phyloP scores from a whole-genome alignment of 179 eudicot species.

The Patellifolia procumbens region DNA sequence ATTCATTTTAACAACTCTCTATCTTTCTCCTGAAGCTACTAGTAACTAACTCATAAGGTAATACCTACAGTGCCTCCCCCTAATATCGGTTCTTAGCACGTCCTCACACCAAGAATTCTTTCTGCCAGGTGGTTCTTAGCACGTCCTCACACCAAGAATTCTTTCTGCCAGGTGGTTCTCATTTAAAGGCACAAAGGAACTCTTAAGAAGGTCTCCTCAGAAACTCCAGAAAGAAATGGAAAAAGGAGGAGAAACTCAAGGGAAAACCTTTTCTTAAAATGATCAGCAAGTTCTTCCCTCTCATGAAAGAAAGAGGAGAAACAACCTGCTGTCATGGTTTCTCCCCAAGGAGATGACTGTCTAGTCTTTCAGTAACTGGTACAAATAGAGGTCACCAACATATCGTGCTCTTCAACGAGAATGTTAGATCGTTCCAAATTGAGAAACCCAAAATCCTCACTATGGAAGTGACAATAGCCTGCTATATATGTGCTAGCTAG shows the following conservation, averaged over 20 bases:
- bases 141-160: neutral
- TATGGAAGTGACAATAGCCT: too few species aligned
- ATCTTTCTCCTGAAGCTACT: too few species aligned
- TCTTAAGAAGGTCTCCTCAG: neutral
- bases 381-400: neutral
- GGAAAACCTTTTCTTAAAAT: neutral
- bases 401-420: neutral
- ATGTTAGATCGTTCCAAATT: neutral
- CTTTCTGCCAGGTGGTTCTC: neutral
- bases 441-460: too few species aligned
- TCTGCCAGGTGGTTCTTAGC: too few species aligned
- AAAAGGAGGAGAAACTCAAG: too few species aligned
- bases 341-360: neutral
- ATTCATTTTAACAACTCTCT: too few species aligned
- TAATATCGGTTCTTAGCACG: too few species aligned
- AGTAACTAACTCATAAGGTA: too few species aligned
- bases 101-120: too few species aligned
- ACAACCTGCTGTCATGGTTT: neutral
- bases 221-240: neutral
- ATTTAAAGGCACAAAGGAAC: neutral
- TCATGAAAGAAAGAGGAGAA: neutral
- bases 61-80: too few species aligned
- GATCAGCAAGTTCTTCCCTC: neutral
- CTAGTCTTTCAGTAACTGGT: neutral
- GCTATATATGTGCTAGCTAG: neutral